These are phyloP conservation scores for Fulvia fulva DNA, from an alignment of 2,329 filamentous ascomycete genomes.

Conservation along the genomic window DNA sequence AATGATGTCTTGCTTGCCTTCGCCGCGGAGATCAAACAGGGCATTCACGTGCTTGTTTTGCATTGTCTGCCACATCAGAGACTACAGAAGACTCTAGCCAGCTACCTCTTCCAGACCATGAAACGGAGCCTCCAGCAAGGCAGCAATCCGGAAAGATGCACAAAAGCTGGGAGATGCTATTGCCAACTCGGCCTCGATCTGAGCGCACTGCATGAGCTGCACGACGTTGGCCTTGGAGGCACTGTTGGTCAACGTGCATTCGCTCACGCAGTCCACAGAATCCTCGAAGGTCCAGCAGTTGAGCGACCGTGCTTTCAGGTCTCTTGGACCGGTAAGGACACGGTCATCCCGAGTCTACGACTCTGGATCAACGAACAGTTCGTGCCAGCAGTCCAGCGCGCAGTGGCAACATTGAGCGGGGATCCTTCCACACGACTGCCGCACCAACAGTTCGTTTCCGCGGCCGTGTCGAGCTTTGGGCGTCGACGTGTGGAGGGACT, in stretches of 20 bases:
- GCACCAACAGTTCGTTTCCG: constrained; percentile 63
- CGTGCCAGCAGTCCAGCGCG: constrained; percentile 59
- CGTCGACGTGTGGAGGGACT: constrained; percentile 66
- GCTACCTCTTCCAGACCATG: constrained; percentile 26
- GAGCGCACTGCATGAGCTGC: constrained; percentile 38
- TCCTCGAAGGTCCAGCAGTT: constrained; percentile 60
- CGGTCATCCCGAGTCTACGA: constrained; percentile 57
- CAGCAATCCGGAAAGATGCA: constrained; percentile 32
- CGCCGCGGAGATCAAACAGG: constrained; percentile 9
- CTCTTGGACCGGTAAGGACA: constrained; percentile 54
- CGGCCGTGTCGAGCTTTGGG: constrained; percentile 65
- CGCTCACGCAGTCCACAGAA: constrained; percentile 64
- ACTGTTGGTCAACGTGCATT: constrained; percentile 67
- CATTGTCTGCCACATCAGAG: constrained; percentile 28
- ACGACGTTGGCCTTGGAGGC: constrained; percentile 64
- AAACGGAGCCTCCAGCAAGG: constrained; percentile 14
- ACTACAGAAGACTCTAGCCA: constrained; percentile 25
- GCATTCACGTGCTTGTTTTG: constrained; percentile 25
- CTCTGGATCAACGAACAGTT: constrained; percentile 68
- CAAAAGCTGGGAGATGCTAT: constrained; percentile 38
- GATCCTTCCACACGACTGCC: constrained; percentile 18
- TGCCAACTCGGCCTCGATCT: constrained; percentile 24
- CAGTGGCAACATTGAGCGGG: constrained; percentile 26
- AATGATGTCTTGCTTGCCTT: not conserved
- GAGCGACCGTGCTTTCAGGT: constrained; percentile 57